phyloP scores from a whole-genome alignment of 148 eudicot genomes.

The Vaccinium corymbosum region DNA sequence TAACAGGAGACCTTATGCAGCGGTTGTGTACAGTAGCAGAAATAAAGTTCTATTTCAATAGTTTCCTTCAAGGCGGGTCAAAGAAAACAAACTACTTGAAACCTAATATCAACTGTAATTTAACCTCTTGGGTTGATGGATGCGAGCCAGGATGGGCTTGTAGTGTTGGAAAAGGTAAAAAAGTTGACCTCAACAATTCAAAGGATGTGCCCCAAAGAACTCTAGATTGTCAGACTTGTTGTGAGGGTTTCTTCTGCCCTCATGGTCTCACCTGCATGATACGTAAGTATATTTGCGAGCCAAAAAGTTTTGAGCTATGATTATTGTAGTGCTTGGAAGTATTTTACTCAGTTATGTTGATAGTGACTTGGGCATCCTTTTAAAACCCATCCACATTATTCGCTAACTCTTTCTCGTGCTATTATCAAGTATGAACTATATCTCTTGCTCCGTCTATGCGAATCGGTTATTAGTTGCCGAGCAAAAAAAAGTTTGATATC shows the following conservation, averaged over 20 bases:
- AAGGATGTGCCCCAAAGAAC: constrained; percentile 59
- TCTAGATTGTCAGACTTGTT: constrained; percentile 55
- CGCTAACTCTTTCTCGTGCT: neutral
- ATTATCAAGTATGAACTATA: neutral
- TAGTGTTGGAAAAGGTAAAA: constrained; percentile 34
- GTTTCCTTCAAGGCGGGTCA: constrained; percentile 34
- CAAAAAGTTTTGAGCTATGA: neutral
- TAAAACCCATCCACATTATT: neutral
- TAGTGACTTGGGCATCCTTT: neutral
- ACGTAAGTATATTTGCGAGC: constrained; percentile 49
- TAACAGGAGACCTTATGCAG: constrained; percentile 51
- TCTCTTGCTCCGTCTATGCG: neutral
- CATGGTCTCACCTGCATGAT: constrained; percentile 83
- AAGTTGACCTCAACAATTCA: constrained; percentile 43
- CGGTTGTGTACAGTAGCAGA: constrained; percentile 80
- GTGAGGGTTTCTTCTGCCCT: constrained; percentile 93
- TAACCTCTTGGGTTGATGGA: constrained; percentile 65
- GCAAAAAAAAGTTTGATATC: neutral
- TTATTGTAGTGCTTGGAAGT: neutral
- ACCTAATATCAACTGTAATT: constrained; percentile 71
- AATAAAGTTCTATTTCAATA: constrained; percentile 45
- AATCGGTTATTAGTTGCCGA: neutral
- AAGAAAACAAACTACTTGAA: constrained; percentile 32
- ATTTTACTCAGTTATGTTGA: neutral
- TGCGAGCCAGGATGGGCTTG: constrained; percentile 99